Percentiles rank a stretch among this genome's conserved stretches.
Conservation (phyloP, 1,139 yeast species). For the Suhomyces taliae region DNA sequence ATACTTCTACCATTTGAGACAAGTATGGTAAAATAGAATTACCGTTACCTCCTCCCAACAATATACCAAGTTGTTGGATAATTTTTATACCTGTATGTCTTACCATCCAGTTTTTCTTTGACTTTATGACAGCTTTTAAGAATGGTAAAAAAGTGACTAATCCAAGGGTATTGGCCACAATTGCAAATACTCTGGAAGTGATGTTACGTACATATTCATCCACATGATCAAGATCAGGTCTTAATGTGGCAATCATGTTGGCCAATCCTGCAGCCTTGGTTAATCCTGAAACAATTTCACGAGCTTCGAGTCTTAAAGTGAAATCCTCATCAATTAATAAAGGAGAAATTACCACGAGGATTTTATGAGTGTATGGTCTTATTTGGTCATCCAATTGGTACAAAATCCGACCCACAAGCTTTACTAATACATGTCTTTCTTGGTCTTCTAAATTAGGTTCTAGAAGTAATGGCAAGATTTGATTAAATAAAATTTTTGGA, state of each 20-base stretch:
- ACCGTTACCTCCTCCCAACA: constrained; percentile 66
- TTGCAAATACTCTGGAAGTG: constrained; percentile 80
- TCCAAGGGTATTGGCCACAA: constrained; percentile 81
- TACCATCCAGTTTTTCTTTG: constrained; percentile 81
- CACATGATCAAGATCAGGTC: constrained; percentile 79
- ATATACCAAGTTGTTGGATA: constrained; percentile 70
- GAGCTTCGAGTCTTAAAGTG: constrained; percentile 71
- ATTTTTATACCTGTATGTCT: constrained; percentile 84
- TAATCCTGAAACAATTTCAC: constrained; percentile 73
- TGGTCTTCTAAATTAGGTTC: constrained; percentile 77
- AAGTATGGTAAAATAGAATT: constrained; percentile 66
- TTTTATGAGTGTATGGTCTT: constrained; percentile 72
- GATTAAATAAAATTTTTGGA: constrained; percentile 65
- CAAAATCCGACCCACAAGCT: constrained; percentile 69
- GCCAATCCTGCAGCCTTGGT: constrained; percentile 83
- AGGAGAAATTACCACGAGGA: constrained; percentile 76
- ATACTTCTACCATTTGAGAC: constrained; percentile 60
- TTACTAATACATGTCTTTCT: constrained; percentile 80
- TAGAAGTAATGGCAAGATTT: constrained; percentile 69
- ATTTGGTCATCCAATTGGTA: constrained; percentile 63
- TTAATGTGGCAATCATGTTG: constrained; percentile 69
- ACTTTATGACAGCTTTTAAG: constrained; percentile 74
- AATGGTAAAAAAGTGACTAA: constrained; percentile 73
- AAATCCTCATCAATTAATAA: constrained; percentile 77
- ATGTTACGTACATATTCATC: constrained; percentile 82